Evolutionary conservation across 208 protist genomes (phyloP).

Genomic region (Angomonas desouzai): DNA sequence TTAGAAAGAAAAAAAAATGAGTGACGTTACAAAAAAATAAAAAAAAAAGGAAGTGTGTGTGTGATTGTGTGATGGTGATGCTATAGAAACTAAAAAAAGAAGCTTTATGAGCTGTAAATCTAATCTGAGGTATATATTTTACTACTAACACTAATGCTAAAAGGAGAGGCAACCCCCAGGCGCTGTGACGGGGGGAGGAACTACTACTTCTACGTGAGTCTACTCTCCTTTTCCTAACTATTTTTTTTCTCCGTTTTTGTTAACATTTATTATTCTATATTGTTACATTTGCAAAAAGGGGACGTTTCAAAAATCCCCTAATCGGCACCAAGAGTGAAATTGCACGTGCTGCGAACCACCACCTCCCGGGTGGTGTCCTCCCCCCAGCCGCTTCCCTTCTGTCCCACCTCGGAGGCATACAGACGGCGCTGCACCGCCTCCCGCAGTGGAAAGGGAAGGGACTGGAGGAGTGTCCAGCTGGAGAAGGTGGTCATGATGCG

Average conservation of each 20-base stretch:
- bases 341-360: neutral
- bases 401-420: neutral
- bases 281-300: too few relatives aligned
- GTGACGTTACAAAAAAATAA: constrained; percentile 9
- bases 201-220: neutral
- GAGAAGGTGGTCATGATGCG: constrained; percentile 24
- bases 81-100: neutral
- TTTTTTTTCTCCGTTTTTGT: too few relatives aligned
- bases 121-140: constrained; percentile 4
- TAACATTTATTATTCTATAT: too few relatives aligned
- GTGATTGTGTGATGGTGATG: neutral
- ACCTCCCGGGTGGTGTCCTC: neutral
- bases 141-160: constrained; percentile 8
- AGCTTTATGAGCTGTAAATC: neutral
- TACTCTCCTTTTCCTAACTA: neutral
- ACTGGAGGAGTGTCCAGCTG: neutral
- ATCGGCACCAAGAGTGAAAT: neutral
- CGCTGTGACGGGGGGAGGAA: neutral
- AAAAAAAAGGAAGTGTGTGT: neutral
- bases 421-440: neutral
- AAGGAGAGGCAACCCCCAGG: neutral
- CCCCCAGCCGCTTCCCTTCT: neutral
- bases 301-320: too few relatives aligned
- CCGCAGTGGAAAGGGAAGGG: neutral
- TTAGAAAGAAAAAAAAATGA: constrained; percentile 17